Evolutionary conservation across 2,329 filamentous ascomycete species (phyloP), one percentile per base, ranked within the genome.

Genomic region (Ophiobolus disseminans): DNA sequence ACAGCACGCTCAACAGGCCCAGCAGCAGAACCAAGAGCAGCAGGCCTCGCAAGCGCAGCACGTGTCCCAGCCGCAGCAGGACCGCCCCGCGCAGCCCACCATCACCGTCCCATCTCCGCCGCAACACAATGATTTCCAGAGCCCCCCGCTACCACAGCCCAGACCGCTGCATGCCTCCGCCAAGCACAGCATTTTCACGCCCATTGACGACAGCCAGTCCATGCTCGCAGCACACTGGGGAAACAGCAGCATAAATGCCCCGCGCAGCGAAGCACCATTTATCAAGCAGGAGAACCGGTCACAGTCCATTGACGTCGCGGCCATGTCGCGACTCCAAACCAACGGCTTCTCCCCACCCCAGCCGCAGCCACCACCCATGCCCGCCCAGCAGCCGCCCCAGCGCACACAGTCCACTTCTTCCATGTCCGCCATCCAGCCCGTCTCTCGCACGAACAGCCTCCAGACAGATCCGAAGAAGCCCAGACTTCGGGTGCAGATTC

Each of bases 181-280:
- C 70, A 87, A 88, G 17, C 88, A 92, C 49, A 97, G 92, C 72
- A 97, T 99, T 50, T 97, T 97, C 69, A 99, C 94, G 0, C 94
- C 94, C 0, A 96, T 99, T 55, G 94, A 97, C 64, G 92, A 96
- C 69, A 91, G 89, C 62, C 84, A 90, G 39, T 97, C 92, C 1
- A 87, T 97, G 49, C 76, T 97, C 34, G 91, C 90, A 10, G 90
- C 93, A 57, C 91, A 96, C 70, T 86, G 78, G 78, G 78, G 77
- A 20, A 66, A 84, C 8, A 84, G 85, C 39, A 60, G 50, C 23
- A 78, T 78, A 56, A 74, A 81, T 39, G 68, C 74, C 17, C 70
- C 74, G 17, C 76, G 75, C 48, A 70, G 66, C 36, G 79, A 82
- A 35, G 65, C 71, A n/a, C 49, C 47, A 7, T 65, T 74, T 35